Evolutionary conservation across 208 protist species (phyloP), one percentile per base, ranked within the genome.

Genomic region (Acanthamoeba sp.): DNA sequence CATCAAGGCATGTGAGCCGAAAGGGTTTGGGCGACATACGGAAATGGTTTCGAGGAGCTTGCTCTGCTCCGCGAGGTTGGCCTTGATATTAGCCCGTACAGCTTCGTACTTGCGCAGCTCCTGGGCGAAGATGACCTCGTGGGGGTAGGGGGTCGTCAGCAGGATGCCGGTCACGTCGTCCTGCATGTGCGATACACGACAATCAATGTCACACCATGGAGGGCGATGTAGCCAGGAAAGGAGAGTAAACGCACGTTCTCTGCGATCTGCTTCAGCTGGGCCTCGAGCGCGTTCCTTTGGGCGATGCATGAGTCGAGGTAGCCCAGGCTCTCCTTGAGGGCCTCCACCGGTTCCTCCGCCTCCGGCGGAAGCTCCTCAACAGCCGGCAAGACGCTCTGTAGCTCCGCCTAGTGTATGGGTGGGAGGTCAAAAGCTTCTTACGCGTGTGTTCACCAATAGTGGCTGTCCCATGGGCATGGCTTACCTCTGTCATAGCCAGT

Each of bases 81-180:
- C 45, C 24, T 27, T 29, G 14, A 88, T 36, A 40, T 62, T 52
- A 45, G 48, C 32, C 45, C 38, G 80, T 22, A 88, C 36, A n/a
- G 42, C 18, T 5, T 88, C 80, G 20, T 88, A 88, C 48, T 88
- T 88, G 32, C 80, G 80, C n/a, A 88, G 80, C 80, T 88, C 80
- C 50, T 88, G 48, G 6, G 42, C 32, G 5, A 64, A 88, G 18
- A 88, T 88, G 42, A 88, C 48, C 36, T 88, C 80, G n/a, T 52
- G 80, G 18, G 38, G 48, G 27, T 88, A 64, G 38, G 42, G 48
- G 18, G 80, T 64, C 0, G 80, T 50, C 7, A 88, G 38, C 32
- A 88, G 48, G 9, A 88, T 2, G 2, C 48, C 42, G 0, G 80
- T 62, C 16, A 88, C 50, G 34, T 88, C 80, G 34, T 88, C 80